Evolutionary conservation across 768 basidiomycete species (phyloP).

Genomic region (Rhizopogon vinicolor): DNA sequence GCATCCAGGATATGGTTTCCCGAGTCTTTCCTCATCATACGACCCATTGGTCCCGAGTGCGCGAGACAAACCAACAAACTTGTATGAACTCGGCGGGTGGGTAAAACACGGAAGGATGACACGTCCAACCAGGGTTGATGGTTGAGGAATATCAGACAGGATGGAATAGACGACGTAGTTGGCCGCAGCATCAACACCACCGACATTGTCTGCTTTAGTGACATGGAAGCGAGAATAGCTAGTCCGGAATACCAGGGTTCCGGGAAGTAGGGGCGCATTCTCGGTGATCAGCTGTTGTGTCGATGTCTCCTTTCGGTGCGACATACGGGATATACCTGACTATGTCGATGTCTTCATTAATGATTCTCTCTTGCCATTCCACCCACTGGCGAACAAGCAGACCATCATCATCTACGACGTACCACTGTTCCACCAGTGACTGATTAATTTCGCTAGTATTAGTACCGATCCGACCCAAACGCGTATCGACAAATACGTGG

Average conservation of each 20-base stretch:
- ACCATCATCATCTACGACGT: slow-evolving; percentile 8
- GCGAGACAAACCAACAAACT: slow-evolving; percentile 15
- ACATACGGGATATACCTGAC: background rate
- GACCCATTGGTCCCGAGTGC: background rate
- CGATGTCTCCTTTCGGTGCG: background rate
- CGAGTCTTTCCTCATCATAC: slow-evolving; percentile 7
- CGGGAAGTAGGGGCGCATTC: slow-evolving; percentile 1
- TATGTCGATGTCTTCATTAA: no score
- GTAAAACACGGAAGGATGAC: slow-evolving; percentile 11
- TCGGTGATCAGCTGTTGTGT: background rate
- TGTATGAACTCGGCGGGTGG: slow-evolving; percentile 1
- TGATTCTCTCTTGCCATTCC: background rate
- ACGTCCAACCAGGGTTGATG: slow-evolving; percentile 5
- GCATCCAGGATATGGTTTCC: slow-evolving; percentile 9
- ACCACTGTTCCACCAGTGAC: slow-evolving; percentile 14
- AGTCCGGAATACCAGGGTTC: slow-evolving; percentile 20
- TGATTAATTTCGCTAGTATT: slow-evolving; percentile 3
- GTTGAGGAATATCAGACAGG: background rate
- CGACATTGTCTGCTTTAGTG: background rate
- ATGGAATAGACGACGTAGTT: slow-evolving; percentile 10
- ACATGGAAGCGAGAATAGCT: slow-evolving; percentile 9
- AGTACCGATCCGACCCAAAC: background rate
- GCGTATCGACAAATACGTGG: background rate
- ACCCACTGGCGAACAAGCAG: slow-evolving; percentile 5
- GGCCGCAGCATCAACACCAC: background rate